Percentiles rank a stretch among this genome's conserved stretches.
Evolutionary conservation across 192 early-diverging fungal genomes (phyloP).

Genomic region (Backusella tuberculispora): DNA sequence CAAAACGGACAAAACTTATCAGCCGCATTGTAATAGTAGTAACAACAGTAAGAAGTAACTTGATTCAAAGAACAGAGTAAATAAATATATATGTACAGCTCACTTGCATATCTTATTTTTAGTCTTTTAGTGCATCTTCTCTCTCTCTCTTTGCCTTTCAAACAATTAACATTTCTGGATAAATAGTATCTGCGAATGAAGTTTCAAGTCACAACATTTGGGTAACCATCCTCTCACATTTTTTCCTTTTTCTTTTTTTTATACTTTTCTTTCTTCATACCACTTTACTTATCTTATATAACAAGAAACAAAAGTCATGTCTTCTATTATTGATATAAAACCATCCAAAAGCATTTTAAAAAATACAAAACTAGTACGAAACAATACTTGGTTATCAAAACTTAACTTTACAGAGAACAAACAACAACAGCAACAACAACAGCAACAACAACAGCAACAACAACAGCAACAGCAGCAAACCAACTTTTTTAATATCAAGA

Average conservation of each 20-base stretch:
- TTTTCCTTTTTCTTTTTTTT: background rate
- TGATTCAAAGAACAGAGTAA: no score
- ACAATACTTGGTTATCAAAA: constrained; percentile 18
- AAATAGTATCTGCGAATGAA: no score
- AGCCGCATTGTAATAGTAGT: no score
- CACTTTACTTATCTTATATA: background rate
- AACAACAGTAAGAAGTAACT: no score
- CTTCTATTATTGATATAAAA: constrained; percentile 5
- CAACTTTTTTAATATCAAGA: background rate
- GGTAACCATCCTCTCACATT: background rate
- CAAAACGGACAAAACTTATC: no score
- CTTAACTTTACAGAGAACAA: constrained; percentile 1
- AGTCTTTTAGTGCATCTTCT: no score
- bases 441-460: background rate
- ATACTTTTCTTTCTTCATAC: background rate
- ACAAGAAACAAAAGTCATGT: background rate
- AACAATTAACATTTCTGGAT: no score
- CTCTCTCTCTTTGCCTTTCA: no score
- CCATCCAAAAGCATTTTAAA: constrained; percentile 17
- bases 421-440: background rate
- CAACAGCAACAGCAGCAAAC: background rate
- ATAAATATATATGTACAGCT: no score
- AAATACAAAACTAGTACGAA: background rate
- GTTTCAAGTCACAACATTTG: background rate
- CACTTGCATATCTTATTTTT: no score